phyloP scores from a whole-genome alignment of 2,329 filamentous ascomycete genomes.

The Fusarium tricinctum region DNA sequence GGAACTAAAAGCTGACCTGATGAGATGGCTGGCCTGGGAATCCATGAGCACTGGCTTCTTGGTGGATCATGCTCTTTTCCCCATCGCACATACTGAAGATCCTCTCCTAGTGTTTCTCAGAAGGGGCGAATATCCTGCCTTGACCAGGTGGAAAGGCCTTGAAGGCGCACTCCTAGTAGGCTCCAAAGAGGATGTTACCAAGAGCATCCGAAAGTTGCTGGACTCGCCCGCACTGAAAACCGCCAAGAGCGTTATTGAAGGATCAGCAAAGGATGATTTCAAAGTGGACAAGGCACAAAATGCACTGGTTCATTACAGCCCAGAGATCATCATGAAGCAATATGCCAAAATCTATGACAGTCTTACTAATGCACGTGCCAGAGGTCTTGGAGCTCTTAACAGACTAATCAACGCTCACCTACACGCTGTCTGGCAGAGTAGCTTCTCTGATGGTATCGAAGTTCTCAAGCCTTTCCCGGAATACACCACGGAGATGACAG shows the following conservation, averaged over 20 bases:
- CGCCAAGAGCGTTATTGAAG: slow-evolving; percentile 74
- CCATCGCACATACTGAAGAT: slow-evolving; percentile 85
- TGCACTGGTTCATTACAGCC: slow-evolving; percentile 83
- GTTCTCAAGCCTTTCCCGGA: slow-evolving; percentile 84
- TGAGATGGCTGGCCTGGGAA: slow-evolving; percentile 93
- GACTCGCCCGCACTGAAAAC: slow-evolving; percentile 64
- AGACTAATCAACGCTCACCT: slow-evolving; percentile 87
- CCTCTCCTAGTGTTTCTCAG: slow-evolving; percentile 79
- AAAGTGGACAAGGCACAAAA: slow-evolving; percentile 73
- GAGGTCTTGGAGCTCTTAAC: slow-evolving; percentile 76
- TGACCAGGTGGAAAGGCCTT: slow-evolving; percentile 81
- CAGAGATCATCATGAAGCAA: slow-evolving; percentile 70
- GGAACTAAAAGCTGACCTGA: slow-evolving; percentile 76
- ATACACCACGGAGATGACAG: slow-evolving; percentile 79
- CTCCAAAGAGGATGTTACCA: slow-evolving; percentile 72
- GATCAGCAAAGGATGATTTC: slow-evolving; percentile 72
- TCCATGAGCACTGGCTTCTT: slow-evolving; percentile 89
- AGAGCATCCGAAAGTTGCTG: slow-evolving; percentile 72
- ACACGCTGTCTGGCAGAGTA: slow-evolving; percentile 86
- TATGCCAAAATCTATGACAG: slow-evolving; percentile 78
- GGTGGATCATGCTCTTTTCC: slow-evolving; percentile 82
- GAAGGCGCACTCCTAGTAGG: slow-evolving; percentile 81
- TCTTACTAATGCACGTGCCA: slow-evolving; percentile 67
- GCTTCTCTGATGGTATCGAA: slow-evolving; percentile 81
- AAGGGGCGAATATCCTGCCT: slow-evolving; percentile 77